Base-by-base conservation (phyloP, 768 basidiomycete genomes). In the Filobasidium wieringae region DNA sequence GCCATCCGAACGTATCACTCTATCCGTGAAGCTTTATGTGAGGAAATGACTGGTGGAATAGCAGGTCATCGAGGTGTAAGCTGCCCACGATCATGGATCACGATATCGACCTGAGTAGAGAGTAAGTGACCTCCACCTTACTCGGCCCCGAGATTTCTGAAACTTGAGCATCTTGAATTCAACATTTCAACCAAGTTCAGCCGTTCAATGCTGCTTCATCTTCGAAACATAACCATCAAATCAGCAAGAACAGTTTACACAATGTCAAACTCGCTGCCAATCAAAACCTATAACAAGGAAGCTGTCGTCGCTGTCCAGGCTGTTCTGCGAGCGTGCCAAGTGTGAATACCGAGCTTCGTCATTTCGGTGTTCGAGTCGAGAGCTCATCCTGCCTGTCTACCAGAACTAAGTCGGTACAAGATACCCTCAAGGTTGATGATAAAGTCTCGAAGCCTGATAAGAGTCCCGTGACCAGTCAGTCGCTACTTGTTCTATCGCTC, bases 401-500 rank as follows among this genome's bases (percentile, higher is more conserved):
- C 47, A 72, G 71, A 60, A 92, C 92, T 1, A 81, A 84, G 2
- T 80, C 84, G 1, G 87, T 96, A 19, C 95, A 96, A 76, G 83
- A 84, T 66, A 84, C 81, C 52, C 80, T 95, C 53, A 84, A 88
- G 62, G 84, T 82, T 61, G 82, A 82, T 64, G 93, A 93, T 73
- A 90, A 87, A 0, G 77, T 92, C 36, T 84, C 84, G 49, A 96
- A 99, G 72, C 83, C 80, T 27, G 93, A 99, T 77, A 91, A 91
- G 73, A 86, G 85, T 1, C 89, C 89, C 9, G 89, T 93, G 1
- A 92, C 89, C 12, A 84, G 88, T 86, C 59, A 51, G 78, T 66
- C 39, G 19, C n/a, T 22, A 32, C 31, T 45, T 7, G 4, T 30
- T 50, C 32, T 22, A 17, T 4, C 63, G 39, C 33, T 12, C 9